Base-by-base conservation (phyloP, 2,329 filamentous ascomycete genomes). In the Aspergillus sp. region DNA sequence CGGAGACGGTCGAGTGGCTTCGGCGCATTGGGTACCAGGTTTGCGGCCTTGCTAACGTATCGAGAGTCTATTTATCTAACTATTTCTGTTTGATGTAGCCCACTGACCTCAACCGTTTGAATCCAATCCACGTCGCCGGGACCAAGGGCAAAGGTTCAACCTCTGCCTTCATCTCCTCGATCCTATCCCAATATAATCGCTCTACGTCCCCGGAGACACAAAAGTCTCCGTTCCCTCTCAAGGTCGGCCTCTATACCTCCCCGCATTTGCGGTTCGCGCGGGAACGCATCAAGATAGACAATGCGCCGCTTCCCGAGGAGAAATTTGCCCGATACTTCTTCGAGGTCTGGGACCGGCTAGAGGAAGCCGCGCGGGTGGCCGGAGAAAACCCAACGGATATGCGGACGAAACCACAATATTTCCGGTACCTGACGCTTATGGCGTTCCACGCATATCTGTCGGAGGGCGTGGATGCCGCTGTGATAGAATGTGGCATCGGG, bases 121-220 rank as follows among this genome's bases (percentile, higher is more conserved):
- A 73, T 37, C 64, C 71, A 44, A 76, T 96, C 39, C 89, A 96
- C 55, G 78, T 96, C 28, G 84, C 89, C 1, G 89, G 89, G 8
- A 95, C 88, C 4, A 96, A 95, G 58, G 89, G 89, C 39, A 96
- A 95, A 58, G 88, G 88, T 25, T 91, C 84, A 2, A 86, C 86
- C 1, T 85, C 82, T 43, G 82, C 88, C 7, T 89, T 88, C 55
- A 74, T 86, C 13, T 85, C 86, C 10, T 79, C 79, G 2, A 83
- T 93, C 41, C 67, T 94, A n/a, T 63, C 69, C 3, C 74, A 80
- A 45, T 80, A 80, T 51, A 57, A 66, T 2, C 53, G 62, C 2
- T 48, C 65, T 49, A 36, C 58, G 34, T 40, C 53, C 44, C 34
- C 34, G 31, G 49, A 34, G 27, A 47, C 15, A 31, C 45, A 37